Base-by-base conservation (phyloP, 176 grass and related monocot species). In the Carex pumila region DNA sequence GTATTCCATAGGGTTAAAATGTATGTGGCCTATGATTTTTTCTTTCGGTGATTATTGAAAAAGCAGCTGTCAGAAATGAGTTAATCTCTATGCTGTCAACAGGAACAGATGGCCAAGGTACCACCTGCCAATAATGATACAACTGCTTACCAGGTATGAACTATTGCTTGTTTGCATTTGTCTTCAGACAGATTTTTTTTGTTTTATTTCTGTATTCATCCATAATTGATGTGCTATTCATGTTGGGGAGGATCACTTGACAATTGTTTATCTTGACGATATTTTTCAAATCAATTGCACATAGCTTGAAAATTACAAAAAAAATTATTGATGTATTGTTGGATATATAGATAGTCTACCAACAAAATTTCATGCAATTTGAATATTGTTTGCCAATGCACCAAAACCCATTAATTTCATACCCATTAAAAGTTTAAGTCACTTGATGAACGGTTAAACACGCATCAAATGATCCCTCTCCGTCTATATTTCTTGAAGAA, bases 91-190 rank as follows among this genome's bases (percentile, higher is more conserved):
- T 13, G 77, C 5, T 79, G 75, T 90, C 31, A 52, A 37, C 83
- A 98, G 92, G 92, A 95, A 81, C 73, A 70, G 71, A 80, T 83
- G 89, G 85, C 85, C n/a, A 95, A 84, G 64, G 81, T 89, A 84
- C 85, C 87, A 61, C 72, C 47, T 87, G 84, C 86, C 39, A 89
- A 89, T 93, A 85, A 99, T 65, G 93, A 90, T 34, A 90, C 18
- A 62, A 56, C 80, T 84, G 77, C 89, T 80, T 81, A 85, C 85
- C 93, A 95, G 84, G 96, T 99, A 78, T 57, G 14, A 12, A 17
- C 29, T 4, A 7, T 78, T 56, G 68, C 25, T 25, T 73, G n/a
- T 73, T 52, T 73, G 49, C 31, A 2, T 15, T 43, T 47, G 3
- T 45, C 18, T 71, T 43, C 3, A 11, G 36, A 71, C 14, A n/a